A percentile compares a stretch with the other conserved stretches of the same genome.
Conservation (phyloP, 345 rosid genomes). For the Salix purpurea region DNA sequence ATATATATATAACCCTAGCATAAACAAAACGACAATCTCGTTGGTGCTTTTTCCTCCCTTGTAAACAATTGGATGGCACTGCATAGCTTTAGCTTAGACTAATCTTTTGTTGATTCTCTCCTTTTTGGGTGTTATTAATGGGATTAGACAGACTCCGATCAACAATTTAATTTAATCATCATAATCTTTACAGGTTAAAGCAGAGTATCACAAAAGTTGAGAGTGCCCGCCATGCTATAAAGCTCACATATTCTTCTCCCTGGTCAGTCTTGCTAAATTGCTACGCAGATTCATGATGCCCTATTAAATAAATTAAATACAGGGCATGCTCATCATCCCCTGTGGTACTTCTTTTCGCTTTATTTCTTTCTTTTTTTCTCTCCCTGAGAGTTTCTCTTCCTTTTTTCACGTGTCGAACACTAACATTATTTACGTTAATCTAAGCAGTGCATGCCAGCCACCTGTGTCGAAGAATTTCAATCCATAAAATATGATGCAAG, state of each 20-base stretch:
- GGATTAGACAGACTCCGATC: conserved; percentile 24
- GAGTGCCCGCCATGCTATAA: conserved; percentile 3
- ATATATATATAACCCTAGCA: neutral
- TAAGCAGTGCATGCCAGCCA: conserved; percentile 27
- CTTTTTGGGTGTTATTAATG: neutral
- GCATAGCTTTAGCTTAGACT: conserved; percentile 5
- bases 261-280: conserved; percentile 5
- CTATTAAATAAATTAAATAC: conserved; percentile 15
- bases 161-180: neutral
- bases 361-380: conserved; percentile 8
- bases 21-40: neutral
- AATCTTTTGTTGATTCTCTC: conserved; percentile 1
- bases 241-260: neutral
- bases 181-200: conserved; percentile 1
- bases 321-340: conserved; percentile 3
- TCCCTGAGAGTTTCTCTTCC: conserved; percentile 17
- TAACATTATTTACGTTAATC: conserved; percentile 18
- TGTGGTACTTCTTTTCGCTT: conserved; percentile 15
- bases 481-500: neutral
- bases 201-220: conserved; percentile 8
- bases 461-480: conserved; percentile 17
- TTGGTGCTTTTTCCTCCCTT: neutral
- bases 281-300: conserved; percentile 15
- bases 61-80: conserved; percentile 13
- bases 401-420: conserved; percentile 51